These are phyloP conservation scores for Acer negundo DNA, from an alignment of 345 rosid species.

Conservation along the genomic window DNA sequence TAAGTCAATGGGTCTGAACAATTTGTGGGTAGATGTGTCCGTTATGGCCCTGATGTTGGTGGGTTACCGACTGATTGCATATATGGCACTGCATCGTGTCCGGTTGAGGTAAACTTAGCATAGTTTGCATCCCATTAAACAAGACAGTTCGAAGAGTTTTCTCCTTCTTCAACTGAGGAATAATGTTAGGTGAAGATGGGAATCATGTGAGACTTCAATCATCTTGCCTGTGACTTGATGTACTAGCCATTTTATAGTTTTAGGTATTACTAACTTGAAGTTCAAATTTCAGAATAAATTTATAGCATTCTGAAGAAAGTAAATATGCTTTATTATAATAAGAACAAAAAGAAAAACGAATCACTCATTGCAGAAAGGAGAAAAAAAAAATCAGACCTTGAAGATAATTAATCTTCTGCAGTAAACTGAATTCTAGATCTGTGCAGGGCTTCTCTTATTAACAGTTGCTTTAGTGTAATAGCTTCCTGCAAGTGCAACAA, in stretches of 20 bases:
- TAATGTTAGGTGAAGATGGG: constrained; percentile 45
- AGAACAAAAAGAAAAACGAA: constrained; percentile 29
- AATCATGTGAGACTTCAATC: constrained; percentile 38
- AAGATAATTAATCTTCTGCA: constrained; percentile 34
- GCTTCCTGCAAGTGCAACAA: constrained; percentile 32
- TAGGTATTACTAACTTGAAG: constrained; percentile 28
- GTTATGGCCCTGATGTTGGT: constrained; percentile 90
- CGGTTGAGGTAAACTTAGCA: constrained; percentile 46
- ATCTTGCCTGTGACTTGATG: constrained; percentile 32
- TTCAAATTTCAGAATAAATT: constrained; percentile 28
- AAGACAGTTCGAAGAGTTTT: constrained; percentile 31
- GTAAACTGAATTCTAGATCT: constrained; percentile 31
- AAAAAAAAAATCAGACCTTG: constrained; percentile 27
- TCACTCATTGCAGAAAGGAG: constrained; percentile 33
- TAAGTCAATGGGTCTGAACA: constrained; percentile 76
- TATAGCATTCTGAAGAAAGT: background rate
- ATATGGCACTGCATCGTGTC: constrained; percentile 77
- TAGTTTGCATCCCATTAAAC: background rate
- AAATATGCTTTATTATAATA: constrained; percentile 2
- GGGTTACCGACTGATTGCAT: constrained; percentile 88
- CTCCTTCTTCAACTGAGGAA: constrained; percentile 46
- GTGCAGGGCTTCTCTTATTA: constrained; percentile 29
- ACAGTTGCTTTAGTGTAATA: background rate
- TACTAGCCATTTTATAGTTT: constrained; percentile 20
- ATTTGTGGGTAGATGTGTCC: constrained; percentile 82